Evolutionary conservation across 129 eudicot genomes (phyloP), one percentile per base, ranked within the genome.

Genomic region (Artemisia annua): DNA sequence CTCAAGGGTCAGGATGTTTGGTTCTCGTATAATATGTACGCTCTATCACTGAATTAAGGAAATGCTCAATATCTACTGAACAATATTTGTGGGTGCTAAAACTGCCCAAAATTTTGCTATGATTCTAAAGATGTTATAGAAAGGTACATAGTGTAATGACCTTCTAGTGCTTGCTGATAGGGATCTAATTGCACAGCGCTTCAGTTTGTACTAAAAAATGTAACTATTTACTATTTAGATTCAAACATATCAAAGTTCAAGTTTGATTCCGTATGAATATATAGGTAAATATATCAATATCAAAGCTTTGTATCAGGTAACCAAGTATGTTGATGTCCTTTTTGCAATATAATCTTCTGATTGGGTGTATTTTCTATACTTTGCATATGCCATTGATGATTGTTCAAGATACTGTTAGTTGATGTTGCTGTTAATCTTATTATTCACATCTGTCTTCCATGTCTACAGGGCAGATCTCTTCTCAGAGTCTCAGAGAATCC

Each of bases 401-500:
- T n/a, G 14, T 44, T 11, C 28, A 58, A 14, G 49, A 18, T 20
- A 19, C 18, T 3, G 19, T 77, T 61, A 13, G 48, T 7, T 35
- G 60, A 57, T 69, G 62, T 39, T 7, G 32, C 48, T 39, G 62
- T 30, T 39, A 11, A 54, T 10, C 28, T 12, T 17, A 22, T 9
- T 19, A 32, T 20, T 74, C 1, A 49, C 13, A 32, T 11, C 18
- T 52, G 17, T 19, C 3, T 50, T 72, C n/a, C 15, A 16, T 58
- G 52, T 3, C 17, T 81, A 70, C 89, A 94, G 99, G 89, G 99
- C 97, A 77, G 74, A 78, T 48, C 76, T 94, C 50, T 83, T 86
- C 71, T 90, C 97, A 7, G 99, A 90, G 74, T 88, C 97, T 48
- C 82, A 94, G 74, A 88, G 91, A 83, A 85, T 90, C 48, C 69